Evolutionary conservation across 2,329 filamentous ascomycete species (phyloP).

Genomic region (Cadophora sp.): DNA sequence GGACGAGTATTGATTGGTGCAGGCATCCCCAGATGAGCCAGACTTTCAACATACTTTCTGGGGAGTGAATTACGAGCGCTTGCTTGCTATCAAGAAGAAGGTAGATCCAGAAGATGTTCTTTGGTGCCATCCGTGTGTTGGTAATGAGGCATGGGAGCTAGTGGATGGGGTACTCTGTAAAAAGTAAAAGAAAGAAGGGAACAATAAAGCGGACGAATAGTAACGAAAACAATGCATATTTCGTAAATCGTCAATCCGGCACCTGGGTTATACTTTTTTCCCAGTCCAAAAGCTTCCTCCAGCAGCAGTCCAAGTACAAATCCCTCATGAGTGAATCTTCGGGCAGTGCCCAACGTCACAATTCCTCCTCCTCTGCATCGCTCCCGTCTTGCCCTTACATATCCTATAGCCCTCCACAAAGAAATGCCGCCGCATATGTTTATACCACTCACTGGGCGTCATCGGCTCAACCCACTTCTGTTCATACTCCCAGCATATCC

Average conservation of each 20-base stretch:
- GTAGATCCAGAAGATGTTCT: constrained; percentile 55
- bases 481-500: constrained; percentile 40
- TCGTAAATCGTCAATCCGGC: constrained; percentile 9
- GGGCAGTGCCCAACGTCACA: constrained; percentile 33
- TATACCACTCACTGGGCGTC: constrained; percentile 35
- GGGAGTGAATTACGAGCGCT: constrained; percentile 50
- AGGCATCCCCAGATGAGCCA: constrained; percentile 54
- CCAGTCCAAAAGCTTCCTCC: neutral
- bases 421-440: constrained; percentile 36
- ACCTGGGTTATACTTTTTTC: neutral
- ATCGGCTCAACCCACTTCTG: constrained; percentile 33
- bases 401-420: constrained; percentile 36
- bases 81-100: constrained; percentile 52
- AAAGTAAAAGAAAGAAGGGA: neutral
- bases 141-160: constrained; percentile 49
- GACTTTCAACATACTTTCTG: constrained; percentile 44
- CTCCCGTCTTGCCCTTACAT: constrained; percentile 37
- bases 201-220: too few relatives aligned
- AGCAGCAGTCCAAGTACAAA: neutral
- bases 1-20: constrained; percentile 41
- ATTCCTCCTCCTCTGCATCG: constrained; percentile 41
- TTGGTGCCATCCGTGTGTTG: constrained; percentile 56
- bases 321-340: constrained; percentile 37
- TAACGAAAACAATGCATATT: too few relatives aligned
- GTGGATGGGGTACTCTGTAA: constrained; percentile 31